Percentiles rank a stretch among this genome's conserved stretches.
These are phyloP conservation scores for Pelargonium citronellum DNA, from an alignment of 441 rosid genomes.

Conservation along the genomic window DNA sequence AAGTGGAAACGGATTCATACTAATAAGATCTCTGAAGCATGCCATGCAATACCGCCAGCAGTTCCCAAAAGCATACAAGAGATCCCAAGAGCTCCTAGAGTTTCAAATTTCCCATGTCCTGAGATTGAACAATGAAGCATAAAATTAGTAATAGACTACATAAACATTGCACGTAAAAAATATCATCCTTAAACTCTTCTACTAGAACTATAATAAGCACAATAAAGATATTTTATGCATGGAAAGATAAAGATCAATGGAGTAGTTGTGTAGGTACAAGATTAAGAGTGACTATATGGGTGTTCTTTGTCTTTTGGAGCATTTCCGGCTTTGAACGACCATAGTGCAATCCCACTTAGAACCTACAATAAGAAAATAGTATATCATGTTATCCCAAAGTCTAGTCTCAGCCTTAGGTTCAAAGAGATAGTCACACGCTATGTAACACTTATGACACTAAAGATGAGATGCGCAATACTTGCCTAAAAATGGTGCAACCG, in stretches of 20 bases:
- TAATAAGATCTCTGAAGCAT: conserved; percentile 58
- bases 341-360: conserved; percentile 76
- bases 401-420: not conserved
- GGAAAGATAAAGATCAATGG: conserved; percentile 21
- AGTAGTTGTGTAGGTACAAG: conserved; percentile 37
- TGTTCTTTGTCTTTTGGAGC: conserved; percentile 89
- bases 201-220: not conserved
- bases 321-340: conserved; percentile 77
- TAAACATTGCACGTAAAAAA: not conserved
- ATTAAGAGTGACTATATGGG: conserved; percentile 72
- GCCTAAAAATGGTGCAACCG: not conserved
- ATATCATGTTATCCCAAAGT: not conserved
- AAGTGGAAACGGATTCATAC: conserved; percentile 35
- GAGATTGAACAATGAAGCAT: conserved; percentile 21
- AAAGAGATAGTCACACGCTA: not conserved
- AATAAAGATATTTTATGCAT: not conserved
- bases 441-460: not conserved
- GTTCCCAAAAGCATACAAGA: conserved; percentile 89
- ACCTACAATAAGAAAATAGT: conserved; percentile 40
- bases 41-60: conserved; percentile 86
- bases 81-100: conserved; percentile 87
- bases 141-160: conserved; percentile 15
- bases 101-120: conserved; percentile 94
- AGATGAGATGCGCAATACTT: not conserved
- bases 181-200: not conserved